Base-by-base conservation (phyloP, 1,284 basidiomycete species). In the Irpex sp. region DNA sequence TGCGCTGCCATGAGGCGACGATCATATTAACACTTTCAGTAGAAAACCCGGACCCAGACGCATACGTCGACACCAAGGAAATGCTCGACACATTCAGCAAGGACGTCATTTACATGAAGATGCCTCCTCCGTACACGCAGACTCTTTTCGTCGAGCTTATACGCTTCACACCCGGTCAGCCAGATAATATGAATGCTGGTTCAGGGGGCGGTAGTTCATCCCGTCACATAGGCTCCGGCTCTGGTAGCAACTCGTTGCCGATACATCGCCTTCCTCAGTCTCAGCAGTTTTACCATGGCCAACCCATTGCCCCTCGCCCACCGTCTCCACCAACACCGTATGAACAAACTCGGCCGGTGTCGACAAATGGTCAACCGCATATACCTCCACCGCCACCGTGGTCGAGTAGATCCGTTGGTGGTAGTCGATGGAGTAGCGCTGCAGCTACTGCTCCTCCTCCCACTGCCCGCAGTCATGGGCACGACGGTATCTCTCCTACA, bases 111-210 rank as follows among this genome's bases (percentile, higher is more conserved):
- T 87, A 86, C 74, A 87, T 83, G 75, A 84, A 84, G 66, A 75
- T 92, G 68, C 78, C 81, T 5, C 81, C 80, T 0, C 89, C 90
- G 0, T 83, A 82, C 64, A 83, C 80, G 4, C 83, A 83, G 62
- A 91, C 90, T 0, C 72, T 93, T 5, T 90, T 90, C 69, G 84
- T 93, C 5, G 90, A 93, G 61, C 82, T 93, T 11, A 79, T 90
- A 61, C 81, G 85, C 31, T 91, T 89, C 65, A 78, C 77, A 0
- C 80, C 83, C 1, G 82, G 83, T 35, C 79, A 82, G 65, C 78
- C 79, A 5, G 78, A 79, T 58, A 75, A 72, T 26, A 63, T 72
- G 26, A 54, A 59, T 26, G 26, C 53, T 11, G 55, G 50, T 36
- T 76, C 72, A 59, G 71, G 72, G 31, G 68, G 70, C 46, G 54